Conservation (phyloP, 2,329 filamentous ascomycete species). For the Xylariaceae sp. region DNA sequence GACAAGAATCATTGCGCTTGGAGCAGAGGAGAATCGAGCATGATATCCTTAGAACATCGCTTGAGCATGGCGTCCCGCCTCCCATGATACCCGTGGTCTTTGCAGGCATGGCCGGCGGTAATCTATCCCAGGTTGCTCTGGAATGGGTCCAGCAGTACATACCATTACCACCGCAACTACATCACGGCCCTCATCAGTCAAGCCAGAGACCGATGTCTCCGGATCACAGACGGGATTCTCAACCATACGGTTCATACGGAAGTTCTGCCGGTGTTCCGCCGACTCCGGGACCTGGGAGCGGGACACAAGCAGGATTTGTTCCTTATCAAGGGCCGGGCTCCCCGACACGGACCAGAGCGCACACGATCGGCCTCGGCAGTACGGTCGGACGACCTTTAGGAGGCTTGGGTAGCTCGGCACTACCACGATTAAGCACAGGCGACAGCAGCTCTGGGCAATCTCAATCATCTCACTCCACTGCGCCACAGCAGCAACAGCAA, state of each 20-base stretch:
- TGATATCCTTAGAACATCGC: slow-evolving; percentile 63
- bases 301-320: slow-evolving; percentile 38
- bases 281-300: slow-evolving; percentile 40
- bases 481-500: slow-evolving; percentile 40
- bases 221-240: slow-evolving; percentile 51
- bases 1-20: slow-evolving; percentile 59
- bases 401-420: slow-evolving; percentile 34
- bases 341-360: slow-evolving; percentile 46
- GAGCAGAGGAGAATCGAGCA: slow-evolving; percentile 70
- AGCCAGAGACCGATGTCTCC: slow-evolving; percentile 48
- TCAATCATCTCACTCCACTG: slow-evolving; percentile 43
- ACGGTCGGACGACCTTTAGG: slow-evolving; percentile 36
- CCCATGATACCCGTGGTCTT: slow-evolving; percentile 72
- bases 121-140: slow-evolving; percentile 54
- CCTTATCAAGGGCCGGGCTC: slow-evolving; percentile 43
- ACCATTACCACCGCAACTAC: slow-evolving; percentile 42
- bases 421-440: slow-evolving; percentile 44
- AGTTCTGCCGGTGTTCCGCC: slow-evolving; percentile 38
- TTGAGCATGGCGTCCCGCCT: slow-evolving; percentile 66
- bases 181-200: slow-evolving; percentile 47
- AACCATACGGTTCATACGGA: slow-evolving; percentile 40
- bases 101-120: slow-evolving; percentile 62
- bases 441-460: slow-evolving; percentile 36
- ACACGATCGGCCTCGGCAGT: slow-evolving; percentile 41
- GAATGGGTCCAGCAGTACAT: slow-evolving; percentile 66